Evolutionary conservation across 495 filamentous ascomycete species (phyloP), one percentile per base, ranked within the genome.

Genomic region (Penicillium atrosanguineum): DNA sequence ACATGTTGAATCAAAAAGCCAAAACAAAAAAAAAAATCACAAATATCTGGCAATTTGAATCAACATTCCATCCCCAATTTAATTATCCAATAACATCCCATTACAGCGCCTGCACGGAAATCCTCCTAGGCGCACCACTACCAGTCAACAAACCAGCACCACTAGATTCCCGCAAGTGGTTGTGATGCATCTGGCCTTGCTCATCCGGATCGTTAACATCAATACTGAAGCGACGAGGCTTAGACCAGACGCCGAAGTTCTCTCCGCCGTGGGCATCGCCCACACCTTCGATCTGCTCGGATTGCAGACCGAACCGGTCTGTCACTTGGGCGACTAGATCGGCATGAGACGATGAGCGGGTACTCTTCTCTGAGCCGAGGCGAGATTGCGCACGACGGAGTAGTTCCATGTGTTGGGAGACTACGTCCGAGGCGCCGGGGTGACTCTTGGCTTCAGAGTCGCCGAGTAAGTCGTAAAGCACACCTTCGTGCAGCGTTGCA

Each of bases 401-500:
- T n/a, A 82, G 62, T 44, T 79, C 73, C 20, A 84, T 64, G 36
- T 82, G 78, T 56, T 73, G 74, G 6, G 62, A 68, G 0, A 72
- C 78, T 3, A 67, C 70, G 23, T 73, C 64, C 12, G 72, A 61
- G 0, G 66, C 69, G 11, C 55, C 47, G 0, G 65, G 60, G 28
- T 69, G 67, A 20, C 71, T 57, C 48, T 69, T 63, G 3, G 60
- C 72, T 11, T 76, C 69, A 16, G 80, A 72, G 50, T 71, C 72
- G 39, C 77, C 71, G 16, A 77, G 64, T 4, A 75, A 57, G 29
- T 79, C 69, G 4, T 78, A 68, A 1, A 87, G 69, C 2, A 81
- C 75, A 3, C 73, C 71, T 50, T 83, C 79, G 68, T 86, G 82
- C 37, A 87, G 62, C 2, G 71, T 65, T 19, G 75, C 76, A 0